Evolutionary conservation across 768 basidiomycete species (phyloP), one percentile per base, ranked within the genome.

Genomic region (Panaeolus papilionaceus): DNA sequence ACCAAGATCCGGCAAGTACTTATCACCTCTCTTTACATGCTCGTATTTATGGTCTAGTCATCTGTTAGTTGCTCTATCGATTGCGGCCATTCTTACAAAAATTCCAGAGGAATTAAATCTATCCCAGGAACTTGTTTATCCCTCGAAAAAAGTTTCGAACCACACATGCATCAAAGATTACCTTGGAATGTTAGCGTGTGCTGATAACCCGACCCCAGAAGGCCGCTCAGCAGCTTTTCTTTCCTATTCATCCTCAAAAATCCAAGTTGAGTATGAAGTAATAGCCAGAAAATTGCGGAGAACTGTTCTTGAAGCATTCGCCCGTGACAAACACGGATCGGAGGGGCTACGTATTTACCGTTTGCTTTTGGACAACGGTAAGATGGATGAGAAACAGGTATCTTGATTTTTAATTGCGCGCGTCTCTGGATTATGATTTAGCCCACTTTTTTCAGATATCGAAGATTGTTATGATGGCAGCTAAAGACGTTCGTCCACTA

Each of bases 321-420:
- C 95, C 44, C 82, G 91, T 72, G 94, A 98, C 73, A 88, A 91
- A 72, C 91, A 95, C 73, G 96, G 96, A 6, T 83, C 88, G 16
- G 89, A 91, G 45, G 95, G 92, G 28, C 90, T 96, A 4, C 85
- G 96, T 64, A 90, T 98, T 54, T 77, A 98, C 64, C 86, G 92
- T 58, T 80, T 97, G 26, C 78, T 98, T 39, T 75, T 93, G 64
- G 89, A 92, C 66, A 89, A 89, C 4, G 95, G 94, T 6, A 98
- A 98, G 78, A 90, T 96, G 85, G 94, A 96, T 70, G 97, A 98
- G 79, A 95, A 96, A 75, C 94, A 95, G 79, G 96, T 94, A 64
- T 70, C 18, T 18, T 33, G 33, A 33, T 37, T 62, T 44, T 63
- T 44, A 18, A 28, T 10, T 47, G n/a, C 18, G 44, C 16, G 54